These are phyloP conservation scores for Knufia petricola DNA, from an alignment of 2,329 filamentous ascomycete species.

Conservation along the genomic window DNA sequence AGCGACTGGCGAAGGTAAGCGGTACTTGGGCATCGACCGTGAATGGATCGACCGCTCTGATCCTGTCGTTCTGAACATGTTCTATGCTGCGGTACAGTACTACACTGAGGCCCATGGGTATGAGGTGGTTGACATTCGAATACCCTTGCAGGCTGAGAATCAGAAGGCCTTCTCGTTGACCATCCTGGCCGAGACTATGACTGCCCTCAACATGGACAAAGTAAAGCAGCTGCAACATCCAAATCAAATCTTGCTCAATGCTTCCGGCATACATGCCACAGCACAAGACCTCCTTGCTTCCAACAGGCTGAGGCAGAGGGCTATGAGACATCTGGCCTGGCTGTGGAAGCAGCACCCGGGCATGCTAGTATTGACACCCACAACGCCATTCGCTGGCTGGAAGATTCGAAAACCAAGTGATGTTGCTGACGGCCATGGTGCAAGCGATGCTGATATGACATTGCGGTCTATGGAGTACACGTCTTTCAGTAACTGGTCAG, in stretches of 20 bases:
- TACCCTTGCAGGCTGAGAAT: conserved; percentile 55
- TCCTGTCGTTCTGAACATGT: conserved; percentile 51
- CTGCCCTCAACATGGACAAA: conserved; percentile 40
- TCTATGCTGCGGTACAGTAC: conserved; percentile 52
- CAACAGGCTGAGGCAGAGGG: conserved; percentile 60
- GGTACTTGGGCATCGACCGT: conserved; percentile 60
- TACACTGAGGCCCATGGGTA: conserved; percentile 33
- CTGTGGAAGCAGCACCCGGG: conserved; percentile 64
- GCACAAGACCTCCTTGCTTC: conserved; percentile 62
- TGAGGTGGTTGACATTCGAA: conserved; percentile 38
- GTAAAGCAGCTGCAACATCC: conserved; percentile 18
- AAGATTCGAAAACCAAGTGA: conserved; percentile 56
- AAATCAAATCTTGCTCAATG: conserved; percentile 49
- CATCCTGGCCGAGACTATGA: conserved; percentile 63
- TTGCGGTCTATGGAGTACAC: conserved; percentile 77
- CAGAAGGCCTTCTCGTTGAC: conserved; percentile 69
- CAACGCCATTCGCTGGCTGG: conserved; percentile 67
- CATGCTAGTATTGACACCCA: conserved; percentile 69
- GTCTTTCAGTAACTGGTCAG: conserved; percentile 74
- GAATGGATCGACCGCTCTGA: conserved; percentile 63
- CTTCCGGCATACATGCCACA: conserved; percentile 51
- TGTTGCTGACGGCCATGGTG: conserved; percentile 44
- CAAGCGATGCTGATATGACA: conserved; percentile 62
- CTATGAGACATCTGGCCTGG: conserved; percentile 69
- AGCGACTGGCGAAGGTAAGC: conserved; percentile 30